Evolutionary conservation across 1,284 basidiomycete species (phyloP).

Genomic region (Cutaneotrichosporon sp.): DNA sequence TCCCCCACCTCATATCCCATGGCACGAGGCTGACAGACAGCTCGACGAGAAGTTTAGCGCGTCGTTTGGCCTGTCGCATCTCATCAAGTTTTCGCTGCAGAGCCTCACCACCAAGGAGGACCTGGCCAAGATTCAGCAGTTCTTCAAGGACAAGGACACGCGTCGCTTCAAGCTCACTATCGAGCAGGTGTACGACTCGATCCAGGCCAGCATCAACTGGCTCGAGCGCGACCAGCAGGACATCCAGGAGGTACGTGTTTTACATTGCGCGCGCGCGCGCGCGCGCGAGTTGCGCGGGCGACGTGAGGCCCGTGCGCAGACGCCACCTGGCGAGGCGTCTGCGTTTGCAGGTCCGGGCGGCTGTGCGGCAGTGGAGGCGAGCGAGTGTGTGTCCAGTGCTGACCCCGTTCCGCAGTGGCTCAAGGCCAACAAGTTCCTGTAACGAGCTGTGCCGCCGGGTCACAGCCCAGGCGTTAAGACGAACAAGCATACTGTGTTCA

Average conservation of each 20-base stretch:
- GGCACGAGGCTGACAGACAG: slow-evolving; percentile 42
- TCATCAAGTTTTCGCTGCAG: slow-evolving; percentile 55
- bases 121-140: slow-evolving; percentile 61
- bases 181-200: slow-evolving; percentile 53
- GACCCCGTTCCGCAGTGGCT: slow-evolving; percentile 53
- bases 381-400: background rate
- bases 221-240: slow-evolving; percentile 52
- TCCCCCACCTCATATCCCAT: background rate
- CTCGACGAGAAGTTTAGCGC: slow-evolving; percentile 66
- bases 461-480: background rate
- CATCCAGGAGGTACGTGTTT: slow-evolving; percentile 46
- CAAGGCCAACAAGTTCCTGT: slow-evolving; percentile 48
- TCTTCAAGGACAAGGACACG: slow-evolving; percentile 55
- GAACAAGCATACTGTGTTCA: background rate
- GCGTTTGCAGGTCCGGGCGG: too few species aligned
- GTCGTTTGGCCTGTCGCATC: slow-evolving; percentile 55
- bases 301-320: too few species aligned
- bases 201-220: slow-evolving; percentile 54
- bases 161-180: slow-evolving; percentile 51
- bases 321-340: too few species aligned
- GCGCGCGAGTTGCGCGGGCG: too few species aligned
- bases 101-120: slow-evolving; percentile 65
- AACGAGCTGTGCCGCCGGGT: background rate
- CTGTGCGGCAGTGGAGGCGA: too few species aligned
- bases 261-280: background rate